These are phyloP conservation scores for Apophysomyces trapeziformis DNA, from an alignment of 371 early-diverging fungal species.

Conservation along the genomic window DNA sequence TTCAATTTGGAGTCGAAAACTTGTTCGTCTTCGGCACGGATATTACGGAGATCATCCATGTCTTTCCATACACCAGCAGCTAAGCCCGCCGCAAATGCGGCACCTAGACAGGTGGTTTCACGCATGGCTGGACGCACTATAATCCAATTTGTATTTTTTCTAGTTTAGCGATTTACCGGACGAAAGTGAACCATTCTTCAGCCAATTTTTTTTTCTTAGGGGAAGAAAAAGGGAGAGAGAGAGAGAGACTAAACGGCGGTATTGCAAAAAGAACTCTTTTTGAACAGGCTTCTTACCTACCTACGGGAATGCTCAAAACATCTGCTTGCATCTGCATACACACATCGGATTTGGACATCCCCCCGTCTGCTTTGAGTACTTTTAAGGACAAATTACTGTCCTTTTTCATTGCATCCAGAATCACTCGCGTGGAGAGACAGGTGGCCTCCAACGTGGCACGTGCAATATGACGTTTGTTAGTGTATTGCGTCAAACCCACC, in stretches of 20 bases:
- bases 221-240: too few species aligned
- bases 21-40: constrained; percentile 35
- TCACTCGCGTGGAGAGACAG: constrained; percentile 88
- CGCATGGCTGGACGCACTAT: constrained; percentile 86
- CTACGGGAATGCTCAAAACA: constrained; percentile 71
- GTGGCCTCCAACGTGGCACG: constrained; percentile 91
- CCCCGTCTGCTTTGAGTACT: constrained; percentile 89
- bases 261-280: too few species aligned
- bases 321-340: constrained; percentile 95
- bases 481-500: constrained; percentile 89
- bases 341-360: constrained; percentile 87
- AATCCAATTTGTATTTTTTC: constrained; percentile 11
- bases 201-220: too few species aligned
- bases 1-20: constrained; percentile 53
- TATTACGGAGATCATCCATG: constrained; percentile 36
- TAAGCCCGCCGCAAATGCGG: constrained; percentile 92
- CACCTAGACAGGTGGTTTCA: constrained; percentile 94
- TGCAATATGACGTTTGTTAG: constrained; percentile 84
- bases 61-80: constrained; percentile 78
- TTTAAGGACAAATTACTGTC: constrained; percentile 65
- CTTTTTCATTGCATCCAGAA: constrained; percentile 88
- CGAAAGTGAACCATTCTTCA: too few species aligned
- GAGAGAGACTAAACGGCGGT: too few species aligned
- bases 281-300: constrained; percentile 7
- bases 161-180: too few species aligned